Evolutionary conservation across 1,139 yeast genomes (phyloP).

Genomic region (Blastobotrys illinoisensis): DNA sequence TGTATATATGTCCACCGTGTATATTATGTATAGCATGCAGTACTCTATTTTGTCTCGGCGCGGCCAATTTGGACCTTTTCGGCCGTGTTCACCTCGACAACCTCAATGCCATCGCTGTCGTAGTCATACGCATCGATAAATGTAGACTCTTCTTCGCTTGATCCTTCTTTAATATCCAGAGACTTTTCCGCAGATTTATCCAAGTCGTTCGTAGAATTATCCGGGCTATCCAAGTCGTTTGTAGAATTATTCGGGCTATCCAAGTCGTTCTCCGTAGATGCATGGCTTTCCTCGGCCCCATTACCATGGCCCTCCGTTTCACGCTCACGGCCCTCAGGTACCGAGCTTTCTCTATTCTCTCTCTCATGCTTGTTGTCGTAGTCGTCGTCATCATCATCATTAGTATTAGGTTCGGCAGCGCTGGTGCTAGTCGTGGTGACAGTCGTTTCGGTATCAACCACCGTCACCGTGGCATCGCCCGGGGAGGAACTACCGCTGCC

Average conservation of each 20-base stretch:
- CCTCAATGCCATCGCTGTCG: slow-evolving; percentile 2
- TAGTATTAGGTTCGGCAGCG: not conserved
- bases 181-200: no score
- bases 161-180: no score
- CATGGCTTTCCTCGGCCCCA: no score
- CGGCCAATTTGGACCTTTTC: not conserved
- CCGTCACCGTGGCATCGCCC: not conserved
- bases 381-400: not conserved
- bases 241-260: no score
- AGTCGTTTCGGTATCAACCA: not conserved
- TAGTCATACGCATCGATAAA: not conserved
- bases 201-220: no score
- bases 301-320: no score
- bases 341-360: not conserved
- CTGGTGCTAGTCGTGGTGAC: no score
- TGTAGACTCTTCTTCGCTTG: not conserved
- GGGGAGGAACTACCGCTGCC: not conserved
- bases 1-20: no score
- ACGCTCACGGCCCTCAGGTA: no score
- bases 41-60: not conserved
- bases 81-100: not conserved
- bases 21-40: no score
- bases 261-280: no score
- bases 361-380: not conserved
- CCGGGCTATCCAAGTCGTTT: no score